phyloP scores from a whole-genome alignment of 139 green algal species.

The Tetradesmus obliquus region DNA sequence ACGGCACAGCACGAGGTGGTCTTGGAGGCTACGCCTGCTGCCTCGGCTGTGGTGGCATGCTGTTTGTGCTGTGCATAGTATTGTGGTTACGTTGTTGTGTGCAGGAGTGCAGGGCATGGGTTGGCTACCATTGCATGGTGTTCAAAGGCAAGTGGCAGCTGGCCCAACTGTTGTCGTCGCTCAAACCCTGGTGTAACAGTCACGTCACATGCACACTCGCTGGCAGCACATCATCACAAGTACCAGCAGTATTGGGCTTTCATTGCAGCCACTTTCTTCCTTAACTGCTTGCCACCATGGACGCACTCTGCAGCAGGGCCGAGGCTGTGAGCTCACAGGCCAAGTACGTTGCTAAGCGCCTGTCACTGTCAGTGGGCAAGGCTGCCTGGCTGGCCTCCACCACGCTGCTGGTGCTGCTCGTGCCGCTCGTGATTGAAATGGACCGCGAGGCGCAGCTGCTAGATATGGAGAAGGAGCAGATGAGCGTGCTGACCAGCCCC shows the following conservation, averaged over 20 bases:
- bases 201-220: not conserved
- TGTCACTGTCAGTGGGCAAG: constrained; percentile 84
- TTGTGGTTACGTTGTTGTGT: too few species aligned
- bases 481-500: constrained; percentile 67
- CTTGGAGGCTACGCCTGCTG: too few species aligned
- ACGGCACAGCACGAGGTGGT: too few species aligned
- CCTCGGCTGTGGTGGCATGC: too few species aligned
- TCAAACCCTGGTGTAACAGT: not conserved
- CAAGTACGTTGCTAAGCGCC: constrained; percentile 55
- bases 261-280: not conserved
- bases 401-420: constrained; percentile 88
- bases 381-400: constrained; percentile 93
- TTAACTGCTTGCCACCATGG: not conserved
- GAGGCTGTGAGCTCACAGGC: constrained; percentile 8
- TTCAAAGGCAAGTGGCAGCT: too few species aligned
- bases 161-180: not conserved
- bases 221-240: not conserved
- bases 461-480: constrained; percentile 87
- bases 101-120: too few species aligned
- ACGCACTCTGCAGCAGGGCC: not conserved
- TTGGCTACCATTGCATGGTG: too few species aligned
- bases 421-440: constrained; percentile 98
- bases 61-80: not conserved
- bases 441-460: constrained; percentile 93
- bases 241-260: not conserved